Conservation (phyloP, 179 eudicot genomes). For the Pouteria campechiana region DNA sequence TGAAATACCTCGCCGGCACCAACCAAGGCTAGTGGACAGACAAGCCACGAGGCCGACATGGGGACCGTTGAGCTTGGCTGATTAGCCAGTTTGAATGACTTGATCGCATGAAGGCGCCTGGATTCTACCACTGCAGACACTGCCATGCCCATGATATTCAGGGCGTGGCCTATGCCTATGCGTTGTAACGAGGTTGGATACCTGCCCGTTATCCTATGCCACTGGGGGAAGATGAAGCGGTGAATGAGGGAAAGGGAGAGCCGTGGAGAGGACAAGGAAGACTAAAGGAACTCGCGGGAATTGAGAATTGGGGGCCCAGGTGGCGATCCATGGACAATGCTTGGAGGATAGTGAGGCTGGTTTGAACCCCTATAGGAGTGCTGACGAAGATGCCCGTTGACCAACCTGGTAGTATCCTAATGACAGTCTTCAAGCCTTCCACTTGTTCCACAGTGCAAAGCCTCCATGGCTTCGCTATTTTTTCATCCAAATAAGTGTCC, state of each 20-base stretch:
- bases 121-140: constrained; percentile 35
- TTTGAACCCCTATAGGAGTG: constrained; percentile 19
- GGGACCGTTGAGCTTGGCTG: neutral
- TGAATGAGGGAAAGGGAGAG: constrained; percentile 16
- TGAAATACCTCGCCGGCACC: constrained; percentile 44
- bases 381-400: constrained; percentile 18
- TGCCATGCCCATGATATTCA: constrained; percentile 20
- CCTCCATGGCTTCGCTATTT: constrained; percentile 23
- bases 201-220: constrained; percentile 8
- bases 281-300: constrained; percentile 33
- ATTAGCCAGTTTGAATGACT: neutral
- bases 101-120: constrained; percentile 12
- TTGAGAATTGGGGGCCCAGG: constrained; percentile 17
- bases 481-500: constrained; percentile 11
- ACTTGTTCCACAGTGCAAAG: constrained; percentile 28
- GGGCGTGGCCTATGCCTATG: constrained; percentile 27
- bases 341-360: constrained; percentile 23
- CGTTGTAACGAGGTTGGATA: constrained; percentile 20
- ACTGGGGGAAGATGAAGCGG: constrained; percentile 14
- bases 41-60: constrained; percentile 42
- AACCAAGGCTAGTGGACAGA: constrained; percentile 18
- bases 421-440: constrained; percentile 23
- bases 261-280: constrained; percentile 11
- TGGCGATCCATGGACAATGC: constrained; percentile 34
- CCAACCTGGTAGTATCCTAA: constrained; percentile 27